A percentile compares a stretch with the other conserved stretches of the same genome.
These are phyloP conservation scores for Exobasidium cylindrosporum DNA, from an alignment of 1,284 basidiomycete genomes.

Conservation along the genomic window DNA sequence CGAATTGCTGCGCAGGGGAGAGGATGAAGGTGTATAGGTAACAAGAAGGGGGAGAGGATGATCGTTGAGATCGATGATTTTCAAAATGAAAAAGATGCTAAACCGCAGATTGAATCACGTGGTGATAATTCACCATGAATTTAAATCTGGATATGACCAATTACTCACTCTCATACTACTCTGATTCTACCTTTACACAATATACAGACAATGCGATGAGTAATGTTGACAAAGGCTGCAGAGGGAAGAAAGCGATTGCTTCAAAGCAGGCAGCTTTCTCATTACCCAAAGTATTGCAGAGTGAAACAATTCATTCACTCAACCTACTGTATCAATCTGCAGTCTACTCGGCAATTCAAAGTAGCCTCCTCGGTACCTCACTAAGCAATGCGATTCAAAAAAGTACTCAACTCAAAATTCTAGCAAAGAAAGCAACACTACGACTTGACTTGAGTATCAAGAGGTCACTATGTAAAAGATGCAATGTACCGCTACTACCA, in stretches of 20 bases:
- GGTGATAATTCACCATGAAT: too few relatives aligned
- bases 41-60: conserved; percentile 14
- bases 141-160: too few relatives aligned
- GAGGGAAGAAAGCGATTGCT: not conserved
- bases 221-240: not conserved
- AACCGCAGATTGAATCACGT: too few relatives aligned
- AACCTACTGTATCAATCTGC: not conserved
- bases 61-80: too few relatives aligned
- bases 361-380: not conserved
- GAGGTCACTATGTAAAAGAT: not conserved
- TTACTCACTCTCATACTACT: not conserved
- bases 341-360: not conserved
- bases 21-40: not conserved
- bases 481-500: not conserved
- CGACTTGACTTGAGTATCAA: conserved; percentile 1
- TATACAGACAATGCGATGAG: not conserved
- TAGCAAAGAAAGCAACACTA: not conserved
- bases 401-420: not conserved
- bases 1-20: too few relatives aligned
- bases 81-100: too few relatives aligned
- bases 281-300: not conserved
- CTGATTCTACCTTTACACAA: not conserved
- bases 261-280: not conserved
- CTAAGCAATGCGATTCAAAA: not conserved
- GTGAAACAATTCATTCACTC: conserved; percentile 1